Evolutionary conservation across 192 early-diverging fungal genomes (phyloP).

Genomic region (Gonapodya sp.): DNA sequence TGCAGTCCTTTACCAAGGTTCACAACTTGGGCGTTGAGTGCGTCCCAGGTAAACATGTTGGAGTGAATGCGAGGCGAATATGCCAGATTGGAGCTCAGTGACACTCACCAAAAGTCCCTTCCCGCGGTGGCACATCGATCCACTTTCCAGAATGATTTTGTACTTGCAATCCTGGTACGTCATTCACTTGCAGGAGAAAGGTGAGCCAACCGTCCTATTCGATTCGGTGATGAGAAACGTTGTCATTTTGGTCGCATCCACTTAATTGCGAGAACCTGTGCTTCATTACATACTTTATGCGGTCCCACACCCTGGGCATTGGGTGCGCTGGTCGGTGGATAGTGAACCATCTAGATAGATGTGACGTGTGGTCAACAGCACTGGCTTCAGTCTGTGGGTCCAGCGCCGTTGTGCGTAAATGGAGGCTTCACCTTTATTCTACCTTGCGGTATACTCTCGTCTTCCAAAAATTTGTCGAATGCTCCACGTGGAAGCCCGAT

Average conservation of each 20-base stretch:
- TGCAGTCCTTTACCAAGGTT: not conserved
- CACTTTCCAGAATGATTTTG: slow-evolving; percentile 1
- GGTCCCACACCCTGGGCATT: not conserved
- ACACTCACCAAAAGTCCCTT: not conserved
- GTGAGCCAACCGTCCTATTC: slow-evolving; percentile 1
- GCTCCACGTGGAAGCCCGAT: not conserved
- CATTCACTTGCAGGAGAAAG: not conserved
- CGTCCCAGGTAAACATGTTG: too few species aligned
- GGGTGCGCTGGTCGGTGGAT: not conserved
- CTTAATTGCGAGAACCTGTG: too few species aligned
- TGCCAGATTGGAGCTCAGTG: too few species aligned
- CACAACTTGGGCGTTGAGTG: not conserved
- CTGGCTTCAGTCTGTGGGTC: not conserved
- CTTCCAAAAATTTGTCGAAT: not conserved
- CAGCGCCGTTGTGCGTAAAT: too few species aligned
- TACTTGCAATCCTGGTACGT: slow-evolving; percentile 4
- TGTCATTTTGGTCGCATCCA: too few species aligned
- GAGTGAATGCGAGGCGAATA: too few species aligned
- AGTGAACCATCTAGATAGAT: not conserved
- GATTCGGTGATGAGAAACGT: too few species aligned
- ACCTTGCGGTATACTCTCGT: not conserved
- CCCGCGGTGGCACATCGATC: slow-evolving; percentile 6
- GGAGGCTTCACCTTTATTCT: not conserved
- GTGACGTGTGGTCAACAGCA: not conserved
- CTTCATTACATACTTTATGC: not conserved